Evolutionary conservation across 805 yeast species (phyloP).

Genomic region (Myxozyma neotropica): DNA sequence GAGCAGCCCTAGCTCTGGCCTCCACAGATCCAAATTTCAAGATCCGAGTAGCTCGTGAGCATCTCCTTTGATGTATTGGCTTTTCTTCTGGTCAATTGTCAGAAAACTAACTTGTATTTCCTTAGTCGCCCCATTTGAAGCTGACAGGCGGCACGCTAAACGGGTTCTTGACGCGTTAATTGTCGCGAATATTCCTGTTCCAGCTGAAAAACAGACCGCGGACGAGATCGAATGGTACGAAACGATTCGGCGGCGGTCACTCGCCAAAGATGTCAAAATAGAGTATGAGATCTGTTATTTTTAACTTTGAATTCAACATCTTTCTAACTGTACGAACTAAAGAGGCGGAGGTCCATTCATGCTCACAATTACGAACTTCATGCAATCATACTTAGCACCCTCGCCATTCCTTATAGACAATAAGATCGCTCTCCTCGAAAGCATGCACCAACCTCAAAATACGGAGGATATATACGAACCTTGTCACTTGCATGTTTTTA

Average conservation of each 20-base stretch:
- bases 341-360: conserved; percentile 11
- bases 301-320: no score
- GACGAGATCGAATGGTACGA: conserved; percentile 23
- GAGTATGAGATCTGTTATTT: conserved; percentile 15
- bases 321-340: background rate
- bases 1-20: conserved; percentile 25
- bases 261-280: conserved; percentile 22
- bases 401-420: conserved; percentile 21
- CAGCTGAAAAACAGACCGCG: conserved; percentile 8
- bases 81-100: background rate
- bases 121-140: conserved; percentile 21
- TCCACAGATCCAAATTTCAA: conserved; percentile 17
- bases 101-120: background rate
- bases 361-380: conserved; percentile 19
- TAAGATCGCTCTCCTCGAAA: conserved; percentile 20
- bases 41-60: conserved; percentile 17
- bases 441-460: conserved; percentile 14
- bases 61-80: background rate
- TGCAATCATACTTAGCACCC: conserved; percentile 24
- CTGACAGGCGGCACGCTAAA: conserved; percentile 17
- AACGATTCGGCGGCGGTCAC: conserved; percentile 1
- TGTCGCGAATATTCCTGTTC: conserved; percentile 21
- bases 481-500: conserved; percentile 26
- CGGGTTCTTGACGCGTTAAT: conserved; percentile 21
- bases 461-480: conserved; percentile 26